phyloP scores from a whole-genome alignment of 495 filamentous ascomycete genomes.

The Penicillium daleae region DNA sequence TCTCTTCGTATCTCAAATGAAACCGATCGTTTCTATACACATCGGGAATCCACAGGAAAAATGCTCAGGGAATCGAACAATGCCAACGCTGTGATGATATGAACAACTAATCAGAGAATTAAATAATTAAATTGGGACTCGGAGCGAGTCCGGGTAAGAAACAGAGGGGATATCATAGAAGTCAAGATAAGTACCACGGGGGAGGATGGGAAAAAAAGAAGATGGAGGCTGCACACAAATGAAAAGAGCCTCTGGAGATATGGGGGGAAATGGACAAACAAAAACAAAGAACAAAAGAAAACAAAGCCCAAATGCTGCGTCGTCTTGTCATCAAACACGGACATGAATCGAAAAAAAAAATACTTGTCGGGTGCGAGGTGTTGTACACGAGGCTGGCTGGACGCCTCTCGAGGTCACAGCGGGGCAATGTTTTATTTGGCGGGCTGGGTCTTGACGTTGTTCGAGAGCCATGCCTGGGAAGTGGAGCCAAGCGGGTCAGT shows the following conservation, averaged over 20 bases:
- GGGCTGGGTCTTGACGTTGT: conserved; percentile 83
- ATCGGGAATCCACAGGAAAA: conserved; percentile 22
- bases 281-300: conserved; percentile 30
- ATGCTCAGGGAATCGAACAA: conserved; percentile 25
- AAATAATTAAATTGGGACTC: conserved; percentile 37
- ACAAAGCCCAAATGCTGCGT: conserved; percentile 48
- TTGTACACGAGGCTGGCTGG: conserved; percentile 44
- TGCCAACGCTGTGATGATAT: conserved; percentile 29
- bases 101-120: conserved; percentile 29
- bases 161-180: conserved; percentile 44
- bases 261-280: too few species aligned
- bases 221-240: conserved; percentile 24
- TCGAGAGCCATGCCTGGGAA: conserved; percentile 80
- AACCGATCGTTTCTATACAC: conserved; percentile 28
- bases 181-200: conserved; percentile 24
- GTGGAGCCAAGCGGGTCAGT: conserved; percentile 25
- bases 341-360: conserved; percentile 43
- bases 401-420: conserved; percentile 31
- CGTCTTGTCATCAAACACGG: conserved; percentile 52
- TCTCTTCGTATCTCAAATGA: conserved; percentile 21
- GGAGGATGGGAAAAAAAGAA: conserved; percentile 13
- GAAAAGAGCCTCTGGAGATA: too few species aligned
- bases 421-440: conserved; percentile 43
- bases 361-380: conserved; percentile 38
- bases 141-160: conserved; percentile 30